A percentile compares a stretch with the other conserved stretches of the same genome.
Conservation (phyloP, 2,329 filamentous ascomycete genomes). For the Clarireedia sp. region DNA sequence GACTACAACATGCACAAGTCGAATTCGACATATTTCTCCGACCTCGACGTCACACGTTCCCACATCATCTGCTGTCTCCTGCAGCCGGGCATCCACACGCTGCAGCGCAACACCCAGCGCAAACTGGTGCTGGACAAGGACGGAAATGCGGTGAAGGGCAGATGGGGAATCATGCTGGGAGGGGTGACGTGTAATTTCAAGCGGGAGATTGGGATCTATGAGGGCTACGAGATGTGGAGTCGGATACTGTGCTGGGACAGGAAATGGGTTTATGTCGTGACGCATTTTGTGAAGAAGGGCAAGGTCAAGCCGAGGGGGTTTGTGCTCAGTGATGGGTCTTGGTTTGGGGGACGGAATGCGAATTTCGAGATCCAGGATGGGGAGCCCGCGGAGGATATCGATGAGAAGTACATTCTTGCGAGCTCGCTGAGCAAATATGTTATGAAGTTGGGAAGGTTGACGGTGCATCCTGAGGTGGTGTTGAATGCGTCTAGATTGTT, state of each 20-base stretch:
- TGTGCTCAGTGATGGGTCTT: constrained; percentile 31
- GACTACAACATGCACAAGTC: constrained; percentile 70
- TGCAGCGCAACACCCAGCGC: constrained; percentile 41
- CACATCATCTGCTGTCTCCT: constrained; percentile 68
- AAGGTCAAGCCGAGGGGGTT: constrained; percentile 46
- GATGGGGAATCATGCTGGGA: constrained; percentile 59
- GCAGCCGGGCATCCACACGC: constrained; percentile 46
- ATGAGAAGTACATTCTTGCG: constrained; percentile 60
- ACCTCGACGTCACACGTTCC: constrained; percentile 66
- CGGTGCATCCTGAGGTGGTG: constrained; percentile 72
- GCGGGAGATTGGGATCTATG: constrained; percentile 62
- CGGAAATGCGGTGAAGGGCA: constrained; percentile 43
- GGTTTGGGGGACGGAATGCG: constrained; percentile 33
- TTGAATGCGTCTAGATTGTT: constrained; percentile 65
- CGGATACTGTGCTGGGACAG: constrained; percentile 67
- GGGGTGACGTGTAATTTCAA: constrained; percentile 68
- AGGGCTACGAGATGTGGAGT: constrained; percentile 66
- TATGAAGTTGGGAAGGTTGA: constrained; percentile 73
- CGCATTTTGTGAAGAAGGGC: constrained; percentile 61
- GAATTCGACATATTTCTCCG: constrained; percentile 63
- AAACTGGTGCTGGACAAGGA: constrained; percentile 37
- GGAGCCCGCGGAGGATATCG: constrained; percentile 33
- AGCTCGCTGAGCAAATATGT: constrained; percentile 74
- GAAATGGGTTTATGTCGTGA: constrained; percentile 74
- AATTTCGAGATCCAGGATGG: constrained; percentile 35